A percentile compares a stretch with the other conserved stretches of the same genome.
Evolutionary conservation across 2,329 filamentous ascomycete genomes (phyloP).

Genomic region (Fusarium circinatum): DNA sequence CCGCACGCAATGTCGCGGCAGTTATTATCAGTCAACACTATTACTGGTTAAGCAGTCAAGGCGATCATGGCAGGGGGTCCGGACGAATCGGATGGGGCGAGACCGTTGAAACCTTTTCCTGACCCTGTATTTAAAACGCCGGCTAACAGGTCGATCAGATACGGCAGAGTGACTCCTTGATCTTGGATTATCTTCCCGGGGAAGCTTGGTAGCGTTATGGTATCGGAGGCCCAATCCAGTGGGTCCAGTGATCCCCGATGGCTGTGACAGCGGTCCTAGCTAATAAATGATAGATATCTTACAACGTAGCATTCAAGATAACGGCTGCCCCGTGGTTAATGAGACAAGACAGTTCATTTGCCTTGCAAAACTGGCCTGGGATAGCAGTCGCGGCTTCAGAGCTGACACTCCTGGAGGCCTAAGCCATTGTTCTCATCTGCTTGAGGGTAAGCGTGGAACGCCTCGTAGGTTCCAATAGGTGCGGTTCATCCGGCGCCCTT

Average conservation of each 20-base stretch:
- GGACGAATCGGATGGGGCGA: background rate
- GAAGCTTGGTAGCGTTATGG: background rate
- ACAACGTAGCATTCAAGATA: background rate
- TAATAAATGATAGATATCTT: background rate
- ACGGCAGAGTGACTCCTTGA: background rate
- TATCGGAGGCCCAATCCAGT: background rate
- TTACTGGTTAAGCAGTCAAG: background rate
- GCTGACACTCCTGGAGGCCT: slow-evolving; percentile 5
- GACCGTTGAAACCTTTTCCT: background rate
- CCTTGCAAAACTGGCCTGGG: background rate
- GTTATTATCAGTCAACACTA: background rate
- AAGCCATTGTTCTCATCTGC: background rate
- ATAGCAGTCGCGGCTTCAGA: background rate
- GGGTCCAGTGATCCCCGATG: background rate
- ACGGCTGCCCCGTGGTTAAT: background rate
- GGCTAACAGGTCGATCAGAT: background rate
- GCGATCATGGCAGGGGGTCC: background rate
- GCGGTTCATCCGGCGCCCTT: background rate
- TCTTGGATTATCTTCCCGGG: too few species aligned
- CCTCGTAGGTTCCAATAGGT: background rate
- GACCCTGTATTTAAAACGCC: background rate
- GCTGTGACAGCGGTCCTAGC: background rate
- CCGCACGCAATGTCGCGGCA: background rate
- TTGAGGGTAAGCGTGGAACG: background rate
- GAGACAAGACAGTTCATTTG: background rate